A percentile compares a stretch with the other conserved stretches of the same genome.
phyloP scores from a whole-genome alignment of 2,329 filamentous ascomycete genomes.

The Colletotrichum nymphaeae region DNA sequence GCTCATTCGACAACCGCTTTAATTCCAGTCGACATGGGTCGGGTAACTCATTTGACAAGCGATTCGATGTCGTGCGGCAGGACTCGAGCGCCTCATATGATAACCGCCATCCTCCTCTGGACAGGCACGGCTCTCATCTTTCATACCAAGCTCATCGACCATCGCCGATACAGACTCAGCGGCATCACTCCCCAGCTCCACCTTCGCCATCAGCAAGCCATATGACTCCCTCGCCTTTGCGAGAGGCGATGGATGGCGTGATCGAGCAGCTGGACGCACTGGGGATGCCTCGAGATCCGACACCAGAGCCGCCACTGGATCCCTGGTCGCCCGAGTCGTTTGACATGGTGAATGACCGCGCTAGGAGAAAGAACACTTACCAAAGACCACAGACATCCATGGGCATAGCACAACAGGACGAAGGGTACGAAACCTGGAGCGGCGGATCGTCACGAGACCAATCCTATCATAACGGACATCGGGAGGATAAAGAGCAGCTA shows the following conservation, averaged over 20 bases:
- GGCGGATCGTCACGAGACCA: slow-evolving; percentile 63
- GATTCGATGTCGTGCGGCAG: slow-evolving; percentile 41
- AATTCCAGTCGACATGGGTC: slow-evolving; percentile 51
- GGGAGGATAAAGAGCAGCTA: slow-evolving; percentile 64
- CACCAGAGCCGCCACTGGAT: slow-evolving; percentile 69
- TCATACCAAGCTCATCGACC: slow-evolving; percentile 49
- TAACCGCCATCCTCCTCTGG: slow-evolving; percentile 38
- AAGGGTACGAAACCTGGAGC: slow-evolving; percentile 70
- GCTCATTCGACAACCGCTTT: slow-evolving; percentile 50
- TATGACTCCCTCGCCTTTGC: slow-evolving; percentile 88
- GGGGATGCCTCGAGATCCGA: slow-evolving; percentile 68
- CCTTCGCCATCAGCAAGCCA: slow-evolving; percentile 75
- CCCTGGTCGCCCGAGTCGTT: slow-evolving; percentile 95
- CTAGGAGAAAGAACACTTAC: slow-evolving; percentile 46
- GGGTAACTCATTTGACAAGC: slow-evolving; percentile 53
- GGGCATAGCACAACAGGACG: slow-evolving; percentile 72
- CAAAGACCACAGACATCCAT: slow-evolving; percentile 78
- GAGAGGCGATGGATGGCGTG: slow-evolving; percentile 97
- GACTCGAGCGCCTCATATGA: slow-evolving; percentile 47
- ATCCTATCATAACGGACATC: slow-evolving; percentile 52
- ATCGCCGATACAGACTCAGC: slow-evolving; percentile 63
- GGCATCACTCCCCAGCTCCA: slow-evolving; percentile 71
- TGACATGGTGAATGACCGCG: slow-evolving; percentile 63
- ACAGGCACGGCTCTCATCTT: slow-evolving; percentile 52
- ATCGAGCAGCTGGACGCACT: slow-evolving; percentile 95